phyloP scores from a whole-genome alignment of 169 alveolate species.

The Eimeria necatrix region DNA sequence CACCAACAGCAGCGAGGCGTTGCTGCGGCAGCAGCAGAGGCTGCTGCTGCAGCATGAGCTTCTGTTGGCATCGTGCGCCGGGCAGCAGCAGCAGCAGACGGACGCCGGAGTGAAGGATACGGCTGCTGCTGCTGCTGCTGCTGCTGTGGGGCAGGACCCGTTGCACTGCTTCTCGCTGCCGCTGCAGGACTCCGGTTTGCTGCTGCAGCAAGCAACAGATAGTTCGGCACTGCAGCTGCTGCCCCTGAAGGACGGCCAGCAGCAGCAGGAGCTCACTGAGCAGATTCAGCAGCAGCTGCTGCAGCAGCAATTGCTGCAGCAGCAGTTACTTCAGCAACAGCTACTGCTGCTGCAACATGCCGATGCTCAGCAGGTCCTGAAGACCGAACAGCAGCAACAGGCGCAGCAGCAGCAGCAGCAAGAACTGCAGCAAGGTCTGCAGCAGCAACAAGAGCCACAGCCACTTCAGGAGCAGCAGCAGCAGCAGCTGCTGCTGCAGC shows the following conservation, averaged over 20 bases:
- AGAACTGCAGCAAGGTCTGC: background rate
- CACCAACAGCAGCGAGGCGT: conserved; percentile 56
- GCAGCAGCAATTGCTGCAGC: conserved; percentile 55
- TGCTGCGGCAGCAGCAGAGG: conserved; percentile 66
- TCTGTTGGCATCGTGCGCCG: conserved; percentile 41
- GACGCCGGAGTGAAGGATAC: background rate
- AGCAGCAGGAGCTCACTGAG: conserved; percentile 41
- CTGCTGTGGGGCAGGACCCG: conserved; percentile 37
- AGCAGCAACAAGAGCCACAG: background rate
- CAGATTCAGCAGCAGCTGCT: conserved; percentile 48
- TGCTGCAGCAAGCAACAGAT: conserved; percentile 34
- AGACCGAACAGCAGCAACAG: conserved; percentile 21
- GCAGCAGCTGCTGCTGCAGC: background rate
- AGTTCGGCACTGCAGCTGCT: conserved; percentile 28
- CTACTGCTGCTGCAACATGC: conserved; percentile 31
- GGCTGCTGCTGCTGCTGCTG: background rate
- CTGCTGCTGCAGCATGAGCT: conserved; percentile 46
- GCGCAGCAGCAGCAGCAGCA: background rate
- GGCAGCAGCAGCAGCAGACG: conserved; percentile 55
- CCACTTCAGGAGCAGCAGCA: conserved; percentile 17
- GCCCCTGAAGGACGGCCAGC: conserved; percentile 5
- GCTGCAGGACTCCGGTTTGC: conserved; percentile 45
- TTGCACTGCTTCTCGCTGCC: conserved; percentile 33
- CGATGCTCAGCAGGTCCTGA: conserved; percentile 4
- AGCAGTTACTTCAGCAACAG: conserved; percentile 6